A percentile compares a stretch with the other conserved stretches of the same genome.
These are phyloP conservation scores for Ceratocystis albifundus DNA, from an alignment of 2,329 filamentous ascomycete species.

Conservation along the genomic window DNA sequence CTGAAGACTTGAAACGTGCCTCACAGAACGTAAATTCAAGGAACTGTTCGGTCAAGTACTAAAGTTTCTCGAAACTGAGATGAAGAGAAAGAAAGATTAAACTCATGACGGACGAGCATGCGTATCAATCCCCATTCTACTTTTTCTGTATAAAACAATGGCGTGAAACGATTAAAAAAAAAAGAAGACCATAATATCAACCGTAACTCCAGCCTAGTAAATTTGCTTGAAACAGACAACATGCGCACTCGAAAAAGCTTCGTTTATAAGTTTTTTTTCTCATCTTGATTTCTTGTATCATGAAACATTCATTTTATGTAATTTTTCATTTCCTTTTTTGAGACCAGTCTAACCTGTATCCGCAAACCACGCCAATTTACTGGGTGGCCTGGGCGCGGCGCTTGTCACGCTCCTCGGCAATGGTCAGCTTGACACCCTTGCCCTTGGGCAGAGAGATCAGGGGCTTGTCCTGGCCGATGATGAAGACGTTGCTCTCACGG, in stretches of 20 bases:
- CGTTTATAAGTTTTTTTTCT: constrained; percentile 21
- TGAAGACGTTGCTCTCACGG: constrained; percentile 98
- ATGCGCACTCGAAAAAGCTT: constrained; percentile 11
- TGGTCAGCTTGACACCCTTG: constrained; percentile 99
- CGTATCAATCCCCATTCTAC: no score
- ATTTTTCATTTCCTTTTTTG: constrained; percentile 20
- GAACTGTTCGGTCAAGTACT: no score
- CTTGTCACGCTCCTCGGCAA: constrained; percentile 98
- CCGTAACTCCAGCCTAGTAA: no score
- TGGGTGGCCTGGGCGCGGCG: constrained; percentile 57
- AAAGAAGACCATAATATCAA: no score
- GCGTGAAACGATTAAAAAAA: no score
- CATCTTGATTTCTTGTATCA: constrained; percentile 6
- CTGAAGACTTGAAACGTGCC: no score
- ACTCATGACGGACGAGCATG: no score
- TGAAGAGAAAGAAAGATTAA: no score
- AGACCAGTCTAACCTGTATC: constrained; percentile 7
- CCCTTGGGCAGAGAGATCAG: constrained; percentile 99
- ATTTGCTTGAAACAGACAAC: neutral
- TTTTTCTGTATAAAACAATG: no score
- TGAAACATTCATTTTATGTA: constrained; percentile 10
- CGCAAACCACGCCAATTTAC: constrained; percentile 32
- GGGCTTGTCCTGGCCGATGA: constrained; percentile 97
- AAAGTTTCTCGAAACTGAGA: no score
- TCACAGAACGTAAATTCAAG: no score